These are phyloP conservation scores for Ascocoryne sarcoides DNA, from an alignment of 2,329 filamentous ascomycete genomes.

Conservation along the genomic window DNA sequence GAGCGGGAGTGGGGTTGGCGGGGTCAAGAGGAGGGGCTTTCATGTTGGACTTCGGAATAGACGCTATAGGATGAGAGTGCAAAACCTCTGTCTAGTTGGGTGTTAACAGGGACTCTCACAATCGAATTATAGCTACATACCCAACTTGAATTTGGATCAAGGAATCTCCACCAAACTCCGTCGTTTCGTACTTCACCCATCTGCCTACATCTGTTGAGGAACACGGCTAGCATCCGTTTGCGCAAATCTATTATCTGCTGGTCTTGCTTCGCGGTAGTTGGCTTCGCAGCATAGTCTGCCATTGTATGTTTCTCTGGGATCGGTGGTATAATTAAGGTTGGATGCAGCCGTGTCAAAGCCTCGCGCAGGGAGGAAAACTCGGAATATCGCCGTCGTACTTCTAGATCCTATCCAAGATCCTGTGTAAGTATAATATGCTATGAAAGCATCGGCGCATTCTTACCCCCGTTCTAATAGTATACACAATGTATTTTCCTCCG, in stretches of 20 bases:
- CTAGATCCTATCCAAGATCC: constrained; percentile 60
- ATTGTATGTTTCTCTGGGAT: constrained; percentile 99
- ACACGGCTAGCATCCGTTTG: constrained; percentile 94
- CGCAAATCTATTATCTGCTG: constrained; percentile 92
- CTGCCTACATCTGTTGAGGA: constrained; percentile 82
- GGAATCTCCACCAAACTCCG: constrained; percentile 94
- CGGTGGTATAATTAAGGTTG: constrained; percentile 88
- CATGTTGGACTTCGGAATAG: constrained; percentile 86
- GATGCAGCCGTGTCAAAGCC: constrained; percentile 83
- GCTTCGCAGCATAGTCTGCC: constrained; percentile 96
- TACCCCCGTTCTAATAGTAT: constrained; percentile 93
- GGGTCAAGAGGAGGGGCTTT: constrained; percentile 93
- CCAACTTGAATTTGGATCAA: constrained; percentile 98
- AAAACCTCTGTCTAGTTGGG: constrained; percentile 81
- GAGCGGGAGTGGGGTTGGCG: constrained; percentile 82
- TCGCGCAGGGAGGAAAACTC: constrained; percentile 89
- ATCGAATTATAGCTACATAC: constrained; percentile 39
- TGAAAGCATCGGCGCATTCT: constrained; percentile 3
- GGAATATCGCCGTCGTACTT: constrained; percentile 90
- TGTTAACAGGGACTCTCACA: constrained; percentile 10
- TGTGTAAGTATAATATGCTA: constrained; percentile 13
- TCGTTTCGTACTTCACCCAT: constrained; percentile 92
- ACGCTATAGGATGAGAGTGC: constrained; percentile 80
- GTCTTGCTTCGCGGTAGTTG: constrained; percentile 96
- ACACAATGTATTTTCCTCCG: constrained; percentile 89